Evolutionary conservation across 352 stramenopile genomes (phyloP).

Genomic region (Globisporangium spinosum): DNA sequence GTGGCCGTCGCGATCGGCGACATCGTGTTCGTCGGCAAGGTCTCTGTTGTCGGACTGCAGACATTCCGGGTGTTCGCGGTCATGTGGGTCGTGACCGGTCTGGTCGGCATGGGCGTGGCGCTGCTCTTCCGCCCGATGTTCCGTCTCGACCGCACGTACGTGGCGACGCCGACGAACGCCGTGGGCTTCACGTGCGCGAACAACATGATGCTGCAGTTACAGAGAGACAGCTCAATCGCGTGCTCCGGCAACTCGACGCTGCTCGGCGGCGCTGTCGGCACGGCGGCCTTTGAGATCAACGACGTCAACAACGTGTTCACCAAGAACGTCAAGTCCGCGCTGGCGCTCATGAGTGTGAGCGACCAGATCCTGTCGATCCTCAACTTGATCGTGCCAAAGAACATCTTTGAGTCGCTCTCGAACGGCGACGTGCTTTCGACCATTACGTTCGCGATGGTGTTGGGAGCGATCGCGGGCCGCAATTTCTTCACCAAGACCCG

Average conservation of each 20-base stretch:
- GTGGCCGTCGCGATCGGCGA: slow-evolving; percentile 73
- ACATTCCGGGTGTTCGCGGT: slow-evolving; percentile 60
- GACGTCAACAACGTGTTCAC: slow-evolving; percentile 52
- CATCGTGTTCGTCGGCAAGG: slow-evolving; percentile 73
- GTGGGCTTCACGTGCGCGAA: slow-evolving; percentile 57
- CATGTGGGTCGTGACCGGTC: slow-evolving; percentile 47
- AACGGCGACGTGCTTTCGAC: slow-evolving; percentile 53
- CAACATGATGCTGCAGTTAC: slow-evolving; percentile 26
- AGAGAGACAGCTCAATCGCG: slow-evolving; percentile 9
- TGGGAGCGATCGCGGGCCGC: slow-evolving; percentile 53
- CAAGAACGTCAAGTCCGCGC: slow-evolving; percentile 34
- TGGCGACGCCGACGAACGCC: slow-evolving; percentile 24
- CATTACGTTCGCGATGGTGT: slow-evolving; percentile 67
- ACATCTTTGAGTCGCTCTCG: slow-evolving; percentile 53
- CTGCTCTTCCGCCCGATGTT: slow-evolving; percentile 61
- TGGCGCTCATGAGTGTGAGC: slow-evolving; percentile 48
- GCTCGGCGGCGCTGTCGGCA: slow-evolving; percentile 20
- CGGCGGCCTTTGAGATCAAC: slow-evolving; percentile 37
- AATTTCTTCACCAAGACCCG: slow-evolving; percentile 61
- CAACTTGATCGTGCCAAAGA: slow-evolving; percentile 52
- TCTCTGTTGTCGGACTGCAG: slow-evolving; percentile 59
- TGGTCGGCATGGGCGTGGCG: slow-evolving; percentile 52
- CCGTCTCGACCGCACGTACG: slow-evolving; percentile 22
- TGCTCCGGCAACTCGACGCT: slow-evolving; percentile 26
- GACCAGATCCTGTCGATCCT: slow-evolving; percentile 61